Evolutionary conservation across 1,284 basidiomycete species (phyloP).

Genomic region (Cryptococcus sp.): DNA sequence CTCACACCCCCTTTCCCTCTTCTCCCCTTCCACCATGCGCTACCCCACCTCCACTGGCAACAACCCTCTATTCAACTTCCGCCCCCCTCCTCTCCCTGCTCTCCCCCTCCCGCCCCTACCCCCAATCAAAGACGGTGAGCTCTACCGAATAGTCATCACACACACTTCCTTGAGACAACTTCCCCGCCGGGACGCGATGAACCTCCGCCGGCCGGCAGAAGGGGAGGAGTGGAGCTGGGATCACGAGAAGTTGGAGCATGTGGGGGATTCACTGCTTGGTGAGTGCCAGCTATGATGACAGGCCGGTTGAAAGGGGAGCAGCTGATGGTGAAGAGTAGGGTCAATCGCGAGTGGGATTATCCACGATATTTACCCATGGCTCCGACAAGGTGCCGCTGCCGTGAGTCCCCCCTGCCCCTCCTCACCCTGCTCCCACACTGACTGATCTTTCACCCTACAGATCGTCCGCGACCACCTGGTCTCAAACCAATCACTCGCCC

Average conservation of each 20-base stretch:
- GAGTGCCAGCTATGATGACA: not conserved
- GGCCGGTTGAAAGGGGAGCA: not conserved
- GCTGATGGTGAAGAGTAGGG: not conserved
- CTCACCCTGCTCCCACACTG: no score
- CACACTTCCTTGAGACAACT: conserved; percentile 8
- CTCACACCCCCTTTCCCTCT: no score
- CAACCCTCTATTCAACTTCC: conserved; percentile 5
- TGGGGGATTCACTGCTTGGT: conserved; percentile 36
- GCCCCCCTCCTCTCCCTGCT: conserved; percentile 2
- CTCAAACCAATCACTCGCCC: conserved; percentile 29
- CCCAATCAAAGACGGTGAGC: conserved; percentile 14
- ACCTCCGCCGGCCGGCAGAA: conserved; percentile 10
- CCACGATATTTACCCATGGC: conserved; percentile 33
- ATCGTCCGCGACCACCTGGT: conserved; percentile 32
- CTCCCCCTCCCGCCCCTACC: no score
- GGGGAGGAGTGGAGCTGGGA: conserved; percentile 13
- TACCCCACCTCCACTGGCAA: not conserved
- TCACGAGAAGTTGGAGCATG: conserved; percentile 41
- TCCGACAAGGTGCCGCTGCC: conserved; percentile 26
- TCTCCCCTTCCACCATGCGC: conserved; percentile 6
- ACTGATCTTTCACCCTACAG: not conserved
- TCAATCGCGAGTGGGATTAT: conserved; percentile 18
- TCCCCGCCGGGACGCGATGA: conserved; percentile 9
- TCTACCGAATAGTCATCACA: conserved; percentile 20
- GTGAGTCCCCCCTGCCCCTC: conserved; percentile 14